Base-by-base conservation (phyloP, 768 basidiomycete species). In the Stropharia rugosoannulata region DNA sequence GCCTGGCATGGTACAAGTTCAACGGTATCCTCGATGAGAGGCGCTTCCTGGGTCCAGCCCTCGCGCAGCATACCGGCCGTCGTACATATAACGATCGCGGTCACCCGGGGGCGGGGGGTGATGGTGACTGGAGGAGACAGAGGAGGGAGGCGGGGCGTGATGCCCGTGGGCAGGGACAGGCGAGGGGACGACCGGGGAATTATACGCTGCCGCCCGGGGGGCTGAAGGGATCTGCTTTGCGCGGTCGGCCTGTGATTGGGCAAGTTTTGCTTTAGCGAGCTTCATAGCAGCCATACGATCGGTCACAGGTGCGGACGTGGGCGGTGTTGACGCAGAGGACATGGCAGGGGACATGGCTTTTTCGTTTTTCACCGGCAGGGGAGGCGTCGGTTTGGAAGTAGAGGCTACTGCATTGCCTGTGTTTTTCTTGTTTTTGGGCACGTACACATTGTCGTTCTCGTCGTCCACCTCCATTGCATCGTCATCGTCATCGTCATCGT, bases 131-230 rank as follows among this genome's bases (percentile, higher is more conserved):
- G 29, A 32, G 29, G 29, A 32, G 5, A 4, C 29, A 4, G 12
- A 41, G 8, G 40, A 19, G 12, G 38, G 38, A 3, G 45, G 10
- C 15, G 45, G 15, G 10, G 7, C 15, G 3, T 27, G 9, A 29
- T 32, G 50, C 1, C 56, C 40, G 51, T 61, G 67, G 13, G 53
- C 29, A 32, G 64, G 67, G 1, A 63, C 59, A 19, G 67, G 67
- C 4, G 66, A 68, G 29, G 67, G 68, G 4, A 70, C 59, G 61
- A 64, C 64, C 45, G 62, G 68, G 12, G 66, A 61, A 27, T 56
- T 58, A 1, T 47, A 16, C 22, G 39, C 36, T 3, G 27, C 22
- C 4, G 44, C 27, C 37, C 53, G 58, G 2, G 43, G 58, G 11
- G 8, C 46, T 25, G 40, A 53, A 32, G 45, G 60, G 16, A 43